Evolutionary conservation across 2,329 filamentous ascomycete species (phyloP).

Genomic region (Camptophora hylomeconis): DNA sequence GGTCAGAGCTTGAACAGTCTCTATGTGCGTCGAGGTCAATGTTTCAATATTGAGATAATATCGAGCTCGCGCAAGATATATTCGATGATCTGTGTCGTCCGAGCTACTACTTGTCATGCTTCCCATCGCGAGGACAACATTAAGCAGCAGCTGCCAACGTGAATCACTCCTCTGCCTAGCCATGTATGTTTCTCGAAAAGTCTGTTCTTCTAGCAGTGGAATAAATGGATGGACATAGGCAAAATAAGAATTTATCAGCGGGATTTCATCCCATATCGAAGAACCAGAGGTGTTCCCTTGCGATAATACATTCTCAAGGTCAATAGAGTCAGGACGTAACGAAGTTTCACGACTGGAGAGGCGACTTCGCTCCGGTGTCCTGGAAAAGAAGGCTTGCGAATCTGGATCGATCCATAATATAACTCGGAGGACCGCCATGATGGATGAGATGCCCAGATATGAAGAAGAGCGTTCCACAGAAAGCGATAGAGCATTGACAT

Average conservation of each 20-base stretch:
- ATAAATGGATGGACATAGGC: slow-evolving; percentile 59
- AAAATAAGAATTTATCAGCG: slow-evolving; percentile 63
- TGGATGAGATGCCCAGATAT: slow-evolving; percentile 61
- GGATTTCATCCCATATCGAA: slow-evolving; percentile 50
- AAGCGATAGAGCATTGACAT: slow-evolving; percentile 55
- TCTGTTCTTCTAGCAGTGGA: slow-evolving; percentile 60
- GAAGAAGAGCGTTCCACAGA: slow-evolving; percentile 48
- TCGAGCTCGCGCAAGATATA: slow-evolving; percentile 57
- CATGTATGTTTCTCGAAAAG: slow-evolving; percentile 54
- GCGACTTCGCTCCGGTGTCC: slow-evolving; percentile 25
- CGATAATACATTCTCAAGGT: slow-evolving; percentile 20
- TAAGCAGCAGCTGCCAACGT: slow-evolving; percentile 59
- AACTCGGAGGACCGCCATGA: slow-evolving; percentile 60
- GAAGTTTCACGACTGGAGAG: slow-evolving; percentile 24
- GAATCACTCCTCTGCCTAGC: slow-evolving; percentile 50
- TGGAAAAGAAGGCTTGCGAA: slow-evolving; percentile 34
- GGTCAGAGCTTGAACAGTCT: slow-evolving; percentile 58
- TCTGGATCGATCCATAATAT: slow-evolving; percentile 46
- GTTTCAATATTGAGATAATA: slow-evolving; percentile 53
- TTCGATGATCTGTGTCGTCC: slow-evolving; percentile 16
- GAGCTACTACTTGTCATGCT: slow-evolving; percentile 55
- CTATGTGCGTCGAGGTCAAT: slow-evolving; percentile 57
- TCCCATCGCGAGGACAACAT: slow-evolving; percentile 65
- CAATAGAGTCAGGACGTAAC: slow-evolving; percentile 23
- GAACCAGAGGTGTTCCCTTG: slow-evolving; percentile 40